Percentiles rank a stretch among this genome's conserved stretches.
Evolutionary conservation across 2,329 filamentous ascomycete genomes (phyloP).

Genomic region (Fusarium musae): DNA sequence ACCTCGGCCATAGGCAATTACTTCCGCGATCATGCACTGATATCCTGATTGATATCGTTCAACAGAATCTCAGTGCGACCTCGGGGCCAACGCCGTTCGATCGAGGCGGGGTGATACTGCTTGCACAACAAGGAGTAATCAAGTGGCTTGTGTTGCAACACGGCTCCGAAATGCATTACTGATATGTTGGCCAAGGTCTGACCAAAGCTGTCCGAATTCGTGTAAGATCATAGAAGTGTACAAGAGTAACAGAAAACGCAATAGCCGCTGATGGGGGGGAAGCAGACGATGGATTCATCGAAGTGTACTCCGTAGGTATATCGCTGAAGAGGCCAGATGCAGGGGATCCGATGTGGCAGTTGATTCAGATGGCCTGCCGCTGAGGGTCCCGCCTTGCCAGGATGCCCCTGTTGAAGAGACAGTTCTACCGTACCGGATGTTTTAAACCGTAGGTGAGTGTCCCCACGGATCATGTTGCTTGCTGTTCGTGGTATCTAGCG

Average conservation of each 20-base stretch:
- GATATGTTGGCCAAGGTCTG: not conserved
- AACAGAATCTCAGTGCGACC: slow-evolving; percentile 30
- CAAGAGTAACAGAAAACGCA: slow-evolving; percentile 14
- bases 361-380: slow-evolving; percentile 38
- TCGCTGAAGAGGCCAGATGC: slow-evolving; percentile 22
- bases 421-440: slow-evolving; percentile 27
- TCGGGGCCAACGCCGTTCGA: slow-evolving; percentile 25
- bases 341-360: slow-evolving; percentile 42
- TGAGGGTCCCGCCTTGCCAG: slow-evolving; percentile 33
- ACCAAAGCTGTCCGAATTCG: not conserved
- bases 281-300: not conserved
- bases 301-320: not conserved
- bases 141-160: slow-evolving; percentile 4
- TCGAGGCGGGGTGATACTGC: slow-evolving; percentile 24
- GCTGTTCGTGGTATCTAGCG: slow-evolving; percentile 9
- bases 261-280: not conserved
- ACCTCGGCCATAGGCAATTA: slow-evolving; percentile 1
- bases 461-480: slow-evolving; percentile 17
- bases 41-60: slow-evolving; percentile 5
- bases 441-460: slow-evolving; percentile 38
- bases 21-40: slow-evolving; percentile 20
- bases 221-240: slow-evolving; percentile 2
- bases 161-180: not conserved
- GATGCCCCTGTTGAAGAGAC: slow-evolving; percentile 34
- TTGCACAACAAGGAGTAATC: slow-evolving; percentile 4